Percentiles rank a stretch among this genome's conserved stretches.
Evolutionary conservation across 768 basidiomycete species (phyloP).

Genomic region (Agaricus blazei): DNA sequence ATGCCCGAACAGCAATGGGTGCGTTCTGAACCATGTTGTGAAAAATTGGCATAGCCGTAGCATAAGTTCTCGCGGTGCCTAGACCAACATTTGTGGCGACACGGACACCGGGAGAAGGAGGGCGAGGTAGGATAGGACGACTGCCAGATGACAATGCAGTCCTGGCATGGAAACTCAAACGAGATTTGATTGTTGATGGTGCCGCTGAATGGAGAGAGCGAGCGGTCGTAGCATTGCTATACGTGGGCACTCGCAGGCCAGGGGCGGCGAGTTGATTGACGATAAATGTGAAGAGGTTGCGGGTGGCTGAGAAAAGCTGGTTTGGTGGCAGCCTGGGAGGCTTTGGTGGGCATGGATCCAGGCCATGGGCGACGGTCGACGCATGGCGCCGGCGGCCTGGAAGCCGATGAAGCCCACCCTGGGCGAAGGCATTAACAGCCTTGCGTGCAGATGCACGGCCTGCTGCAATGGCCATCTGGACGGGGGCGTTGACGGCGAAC

Average conservation of each 20-base stretch:
- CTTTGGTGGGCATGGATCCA: constrained; percentile 24
- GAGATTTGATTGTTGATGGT: constrained; percentile 41
- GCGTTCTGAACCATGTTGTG: constrained; percentile 77
- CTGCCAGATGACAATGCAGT: constrained; percentile 33
- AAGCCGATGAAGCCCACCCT: constrained; percentile 21
- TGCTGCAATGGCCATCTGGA: constrained; percentile 37
- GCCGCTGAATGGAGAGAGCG: constrained; percentile 25
- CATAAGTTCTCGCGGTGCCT: constrained; percentile 72
- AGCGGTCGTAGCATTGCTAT: constrained; percentile 22
- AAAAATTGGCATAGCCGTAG: constrained; percentile 68
- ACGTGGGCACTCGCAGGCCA: constrained; percentile 31
- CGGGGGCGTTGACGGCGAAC: not conserved
- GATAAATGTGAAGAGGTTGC: constrained; percentile 49
- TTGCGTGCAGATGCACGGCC: constrained; percentile 35
- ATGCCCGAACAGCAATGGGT: constrained; percentile 68
- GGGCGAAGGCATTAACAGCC: constrained; percentile 27
- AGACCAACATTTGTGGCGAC: constrained; percentile 67
- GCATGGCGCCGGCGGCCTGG: constrained; percentile 27
- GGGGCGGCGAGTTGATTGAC: constrained; percentile 56
- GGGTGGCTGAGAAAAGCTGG: too few relatives aligned
- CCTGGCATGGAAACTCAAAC: constrained; percentile 52
- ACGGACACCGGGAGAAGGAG: constrained; percentile 35
- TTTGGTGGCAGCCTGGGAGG: constrained; percentile 30
- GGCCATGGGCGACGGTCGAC: constrained; percentile 21
- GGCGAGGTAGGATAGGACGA: constrained; percentile 49